A percentile compares a stretch with the other conserved stretches of the same genome.
phyloP scores from a whole-genome alignment of 1,284 basidiomycete genomes.

The Porogramme epimiltina region DNA sequence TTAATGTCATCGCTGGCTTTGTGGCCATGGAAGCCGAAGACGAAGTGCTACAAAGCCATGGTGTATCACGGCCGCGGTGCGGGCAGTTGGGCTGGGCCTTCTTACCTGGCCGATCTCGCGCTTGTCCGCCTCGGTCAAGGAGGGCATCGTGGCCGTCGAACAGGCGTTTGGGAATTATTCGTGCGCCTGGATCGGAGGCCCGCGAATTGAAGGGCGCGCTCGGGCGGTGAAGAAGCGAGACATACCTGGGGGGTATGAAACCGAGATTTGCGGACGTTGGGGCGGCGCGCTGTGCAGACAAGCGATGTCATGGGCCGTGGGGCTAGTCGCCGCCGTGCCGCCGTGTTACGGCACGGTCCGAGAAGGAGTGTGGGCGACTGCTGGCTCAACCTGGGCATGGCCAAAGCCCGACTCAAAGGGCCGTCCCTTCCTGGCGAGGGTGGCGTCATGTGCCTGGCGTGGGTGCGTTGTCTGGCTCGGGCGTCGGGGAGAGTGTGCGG shows the following conservation, averaged over 20 bases:
- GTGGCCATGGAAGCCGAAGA: constrained; percentile 66
- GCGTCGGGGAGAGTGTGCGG: too few relatives aligned
- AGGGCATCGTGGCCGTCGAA: constrained; percentile 7
- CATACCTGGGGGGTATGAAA: neutral
- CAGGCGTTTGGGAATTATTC: neutral
- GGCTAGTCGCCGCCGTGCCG: neutral
- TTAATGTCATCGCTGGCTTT: constrained; percentile 53
- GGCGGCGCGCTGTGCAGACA: neutral
- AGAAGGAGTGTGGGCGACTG: too few relatives aligned
- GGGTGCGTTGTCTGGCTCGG: too few relatives aligned
- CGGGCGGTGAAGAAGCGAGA: too few relatives aligned
- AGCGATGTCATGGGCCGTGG: neutral
- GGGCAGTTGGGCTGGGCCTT: neutral
- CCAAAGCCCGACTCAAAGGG: too few relatives aligned
- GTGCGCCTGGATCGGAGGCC: neutral
- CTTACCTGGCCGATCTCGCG: constrained; percentile 57
- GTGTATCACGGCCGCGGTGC: neutral
- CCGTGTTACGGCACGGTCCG: too few relatives aligned
- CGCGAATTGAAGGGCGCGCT: neutral
- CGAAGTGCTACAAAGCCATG: constrained; percentile 53
- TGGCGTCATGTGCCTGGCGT: too few relatives aligned
- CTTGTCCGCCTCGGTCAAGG: constrained; percentile 41
- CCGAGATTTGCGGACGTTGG: neutral
- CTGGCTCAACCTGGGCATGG: too few relatives aligned
- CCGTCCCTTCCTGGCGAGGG: too few relatives aligned